phyloP scores from a whole-genome alignment of 352 stramenopile species.

The Globisporangium solare region DNA sequence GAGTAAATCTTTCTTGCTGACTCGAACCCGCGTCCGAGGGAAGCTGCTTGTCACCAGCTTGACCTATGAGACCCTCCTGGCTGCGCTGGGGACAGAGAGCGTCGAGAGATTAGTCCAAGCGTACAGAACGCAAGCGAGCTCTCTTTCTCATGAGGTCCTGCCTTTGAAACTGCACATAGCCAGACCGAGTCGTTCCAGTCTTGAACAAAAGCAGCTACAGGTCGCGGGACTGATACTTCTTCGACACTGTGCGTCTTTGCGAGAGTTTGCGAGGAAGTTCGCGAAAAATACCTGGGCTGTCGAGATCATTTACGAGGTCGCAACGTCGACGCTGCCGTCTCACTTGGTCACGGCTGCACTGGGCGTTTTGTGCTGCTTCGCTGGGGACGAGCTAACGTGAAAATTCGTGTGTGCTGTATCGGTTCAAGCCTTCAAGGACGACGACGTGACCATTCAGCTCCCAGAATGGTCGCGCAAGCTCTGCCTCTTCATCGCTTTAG shows the following conservation, averaged over 20 bases:
- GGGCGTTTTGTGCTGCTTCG: background rate
- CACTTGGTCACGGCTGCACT: constrained; percentile 3
- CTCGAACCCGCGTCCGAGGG: background rate
- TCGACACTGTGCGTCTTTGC: background rate
- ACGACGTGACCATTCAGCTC: background rate
- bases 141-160: background rate
- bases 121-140: background rate
- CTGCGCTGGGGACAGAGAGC: too few relatives aligned
- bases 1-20: background rate
- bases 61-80: background rate
- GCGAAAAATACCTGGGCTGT: constrained; percentile 9
- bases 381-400: background rate
- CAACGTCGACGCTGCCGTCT: background rate
- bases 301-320: constrained; percentile 5
- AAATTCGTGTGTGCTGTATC: constrained; percentile 2
- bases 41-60: background rate
- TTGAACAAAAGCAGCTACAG: constrained; percentile 1
- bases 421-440: background rate
- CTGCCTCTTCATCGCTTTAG: too few relatives aligned
- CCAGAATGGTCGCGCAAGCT: constrained; percentile 2
- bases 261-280: constrained; percentile 2
- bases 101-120: too few relatives aligned
- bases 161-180: too few relatives aligned
- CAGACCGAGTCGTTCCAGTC: background rate
- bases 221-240: constrained; percentile 3